A percentile compares a stretch with the other conserved stretches of the same genome.
Conservation (phyloP, 331 rosid genomes). For the Quercus lobata region DNA sequence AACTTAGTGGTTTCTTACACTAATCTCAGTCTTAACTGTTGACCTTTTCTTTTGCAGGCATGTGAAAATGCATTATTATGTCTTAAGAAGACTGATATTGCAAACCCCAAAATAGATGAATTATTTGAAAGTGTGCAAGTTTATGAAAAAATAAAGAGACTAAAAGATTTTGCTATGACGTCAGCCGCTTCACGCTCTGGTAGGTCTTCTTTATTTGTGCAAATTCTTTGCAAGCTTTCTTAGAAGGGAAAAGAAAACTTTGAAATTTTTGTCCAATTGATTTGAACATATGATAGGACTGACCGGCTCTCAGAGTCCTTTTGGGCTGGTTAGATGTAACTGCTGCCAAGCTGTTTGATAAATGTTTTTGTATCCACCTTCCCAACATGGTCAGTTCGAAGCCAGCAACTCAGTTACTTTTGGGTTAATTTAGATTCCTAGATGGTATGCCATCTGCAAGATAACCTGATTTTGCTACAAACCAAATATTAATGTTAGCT, state of each 20-base stretch:
- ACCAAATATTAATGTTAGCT: neutral
- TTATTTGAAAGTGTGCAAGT: slow-evolving; percentile 26
- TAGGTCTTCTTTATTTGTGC: slow-evolving; percentile 23
- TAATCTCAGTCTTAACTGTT: neutral
- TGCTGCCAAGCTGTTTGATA: neutral
- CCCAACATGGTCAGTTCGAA: neutral
- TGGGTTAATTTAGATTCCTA: neutral
- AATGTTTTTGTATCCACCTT: neutral
- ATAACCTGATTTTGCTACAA: neutral
- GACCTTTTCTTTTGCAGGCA: slow-evolving; percentile 45
- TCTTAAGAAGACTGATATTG: slow-evolving; percentile 32
- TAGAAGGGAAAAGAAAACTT: neutral
- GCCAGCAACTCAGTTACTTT: neutral
- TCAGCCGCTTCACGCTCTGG: slow-evolving; percentile 64
- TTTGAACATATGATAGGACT: neutral
- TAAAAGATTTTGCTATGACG: slow-evolving; percentile 46
- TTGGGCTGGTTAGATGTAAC: neutral
- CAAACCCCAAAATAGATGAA: slow-evolving; percentile 24
- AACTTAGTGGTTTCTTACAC: neutral
- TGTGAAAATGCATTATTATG: slow-evolving; percentile 58
- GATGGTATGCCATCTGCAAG: neutral
- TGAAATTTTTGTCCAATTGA: neutral
- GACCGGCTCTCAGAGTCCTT: neutral
- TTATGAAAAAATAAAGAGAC: slow-evolving; percentile 41
- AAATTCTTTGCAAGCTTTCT: neutral